Conservation (phyloP, 2,329 filamentous ascomycete species). For the Aspergillus sp. region DNA sequence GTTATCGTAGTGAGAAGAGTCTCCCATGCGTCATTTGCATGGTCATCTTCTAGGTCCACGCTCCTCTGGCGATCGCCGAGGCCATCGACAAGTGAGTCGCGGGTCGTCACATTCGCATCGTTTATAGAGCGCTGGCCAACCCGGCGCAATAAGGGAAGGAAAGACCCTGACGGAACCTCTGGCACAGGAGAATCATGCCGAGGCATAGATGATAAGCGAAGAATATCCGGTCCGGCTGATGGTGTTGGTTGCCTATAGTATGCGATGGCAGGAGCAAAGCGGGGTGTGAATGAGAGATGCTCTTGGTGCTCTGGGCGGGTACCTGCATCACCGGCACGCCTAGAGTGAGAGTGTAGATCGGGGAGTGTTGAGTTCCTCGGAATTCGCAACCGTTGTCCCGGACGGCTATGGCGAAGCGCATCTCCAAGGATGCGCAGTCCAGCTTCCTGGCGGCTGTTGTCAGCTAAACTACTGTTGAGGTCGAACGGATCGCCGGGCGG, state of each 20-base stretch:
- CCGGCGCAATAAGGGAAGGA: slow-evolving; percentile 36
- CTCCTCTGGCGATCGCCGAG: slow-evolving; percentile 85
- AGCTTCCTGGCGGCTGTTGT: slow-evolving; percentile 37
- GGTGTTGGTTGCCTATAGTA: slow-evolving; percentile 33
- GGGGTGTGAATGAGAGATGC: slow-evolving; percentile 42
- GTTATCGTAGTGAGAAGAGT: slow-evolving; percentile 79
- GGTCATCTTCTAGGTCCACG: slow-evolving; percentile 64
- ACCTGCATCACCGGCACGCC: slow-evolving; percentile 24
- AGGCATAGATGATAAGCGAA: slow-evolving; percentile 32
- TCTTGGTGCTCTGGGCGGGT: slow-evolving; percentile 23
- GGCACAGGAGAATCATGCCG: slow-evolving; percentile 27
- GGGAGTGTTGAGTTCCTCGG: slow-evolving; percentile 40
- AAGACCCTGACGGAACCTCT: slow-evolving; percentile 26
- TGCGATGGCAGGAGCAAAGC: slow-evolving; percentile 50
- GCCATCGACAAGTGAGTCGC: slow-evolving; percentile 61
- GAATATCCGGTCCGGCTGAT: slow-evolving; percentile 23
- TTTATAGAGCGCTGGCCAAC: slow-evolving; percentile 40
- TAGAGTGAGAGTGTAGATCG: slow-evolving; percentile 32
- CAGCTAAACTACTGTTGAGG: slow-evolving; percentile 25
- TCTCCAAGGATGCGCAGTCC: slow-evolving; percentile 41
- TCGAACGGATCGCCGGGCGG: slow-evolving; percentile 36
- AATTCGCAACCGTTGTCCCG: slow-evolving; percentile 41
- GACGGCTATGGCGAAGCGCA: slow-evolving; percentile 38
- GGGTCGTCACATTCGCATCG: slow-evolving; percentile 26
- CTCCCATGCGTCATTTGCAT: slow-evolving; percentile 71